These are phyloP conservation scores for Claviceps sp. DNA, from an alignment of 2,329 filamentous ascomycete species.

Conservation along the genomic window DNA sequence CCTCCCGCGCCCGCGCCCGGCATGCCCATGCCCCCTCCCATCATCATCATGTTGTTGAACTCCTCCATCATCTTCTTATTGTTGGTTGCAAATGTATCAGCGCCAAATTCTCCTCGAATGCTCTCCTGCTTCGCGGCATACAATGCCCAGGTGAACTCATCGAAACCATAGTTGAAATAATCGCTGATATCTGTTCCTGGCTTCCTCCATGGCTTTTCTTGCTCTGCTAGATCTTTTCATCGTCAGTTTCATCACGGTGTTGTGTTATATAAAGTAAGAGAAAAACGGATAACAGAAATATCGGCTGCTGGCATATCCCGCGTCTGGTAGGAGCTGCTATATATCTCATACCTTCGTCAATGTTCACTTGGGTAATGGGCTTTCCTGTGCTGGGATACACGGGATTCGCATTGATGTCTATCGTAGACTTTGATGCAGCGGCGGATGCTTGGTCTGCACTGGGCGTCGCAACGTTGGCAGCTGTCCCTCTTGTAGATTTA, in stretches of 20 bases:
- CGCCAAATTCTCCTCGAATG: conserved; percentile 62
- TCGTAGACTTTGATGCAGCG: conserved; percentile 63
- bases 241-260: not conserved
- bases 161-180: conserved; percentile 98
- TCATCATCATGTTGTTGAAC: conserved; percentile 57
- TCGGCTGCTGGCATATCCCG: not conserved
- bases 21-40: conserved; percentile 37
- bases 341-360: conserved; percentile 44
- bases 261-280: not conserved
- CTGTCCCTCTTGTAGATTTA: conserved; percentile 13
- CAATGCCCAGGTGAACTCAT: conserved; percentile 94
- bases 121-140: conserved; percentile 83
- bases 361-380: conserved; percentile 62
- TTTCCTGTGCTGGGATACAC: conserved; percentile 68
- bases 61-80: conserved; percentile 72
- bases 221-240: conserved; percentile 50
- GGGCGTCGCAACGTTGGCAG: conserved; percentile 19
- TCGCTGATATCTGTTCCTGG: conserved; percentile 91
- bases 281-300: not conserved
- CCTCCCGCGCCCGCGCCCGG: conserved; percentile 21
- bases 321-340: not conserved
- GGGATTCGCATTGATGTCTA: conserved; percentile 76
- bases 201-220: conserved; percentile 89
- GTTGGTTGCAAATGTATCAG: conserved; percentile 46
- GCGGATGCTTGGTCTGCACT: conserved; percentile 44